phyloP scores from a whole-genome alignment of 2,329 filamentous ascomycete species.

The Fusarium nelsonii region DNA sequence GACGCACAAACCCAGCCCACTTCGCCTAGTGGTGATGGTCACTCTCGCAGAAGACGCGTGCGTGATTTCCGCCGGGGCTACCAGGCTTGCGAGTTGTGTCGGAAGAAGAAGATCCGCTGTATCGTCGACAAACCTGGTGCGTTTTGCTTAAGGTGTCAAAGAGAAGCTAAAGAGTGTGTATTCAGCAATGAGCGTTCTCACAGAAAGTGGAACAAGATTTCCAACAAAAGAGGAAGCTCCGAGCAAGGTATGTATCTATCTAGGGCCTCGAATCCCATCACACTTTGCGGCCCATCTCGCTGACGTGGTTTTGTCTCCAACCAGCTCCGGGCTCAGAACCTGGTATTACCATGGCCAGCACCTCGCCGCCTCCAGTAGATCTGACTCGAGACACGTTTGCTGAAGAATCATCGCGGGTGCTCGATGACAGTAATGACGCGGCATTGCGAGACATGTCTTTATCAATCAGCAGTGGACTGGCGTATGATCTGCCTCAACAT shows the following conservation, averaged over 20 bases:
- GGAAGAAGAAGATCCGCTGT: constrained; percentile 39
- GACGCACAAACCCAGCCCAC: background rate
- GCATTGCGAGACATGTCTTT: background rate
- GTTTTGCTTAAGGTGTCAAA: constrained; percentile 28
- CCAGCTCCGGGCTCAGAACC: background rate
- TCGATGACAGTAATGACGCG: background rate
- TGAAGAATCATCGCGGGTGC: background rate
- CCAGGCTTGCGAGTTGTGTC: constrained; percentile 34
- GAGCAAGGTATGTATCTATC: background rate
- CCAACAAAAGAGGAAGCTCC: background rate
- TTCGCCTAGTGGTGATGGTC: background rate
- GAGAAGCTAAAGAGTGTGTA: constrained; percentile 24
- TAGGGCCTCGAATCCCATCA: background rate
- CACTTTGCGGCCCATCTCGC: background rate
- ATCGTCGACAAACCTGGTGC: constrained; percentile 4
- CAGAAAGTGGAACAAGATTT: background rate
- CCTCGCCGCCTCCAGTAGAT: background rate
- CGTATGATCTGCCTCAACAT: background rate
- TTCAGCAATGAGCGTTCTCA: constrained; percentile 27
- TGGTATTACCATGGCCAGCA: background rate
- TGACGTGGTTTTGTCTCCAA: background rate
- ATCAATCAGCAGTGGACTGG: background rate
- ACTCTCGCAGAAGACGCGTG: constrained; percentile 12
- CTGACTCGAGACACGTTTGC: background rate
- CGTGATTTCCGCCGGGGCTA: constrained; percentile 36